Evolutionary conservation across 2,329 filamentous ascomycete species (phyloP).

Genomic region (Nakataea oryzae): DNA sequence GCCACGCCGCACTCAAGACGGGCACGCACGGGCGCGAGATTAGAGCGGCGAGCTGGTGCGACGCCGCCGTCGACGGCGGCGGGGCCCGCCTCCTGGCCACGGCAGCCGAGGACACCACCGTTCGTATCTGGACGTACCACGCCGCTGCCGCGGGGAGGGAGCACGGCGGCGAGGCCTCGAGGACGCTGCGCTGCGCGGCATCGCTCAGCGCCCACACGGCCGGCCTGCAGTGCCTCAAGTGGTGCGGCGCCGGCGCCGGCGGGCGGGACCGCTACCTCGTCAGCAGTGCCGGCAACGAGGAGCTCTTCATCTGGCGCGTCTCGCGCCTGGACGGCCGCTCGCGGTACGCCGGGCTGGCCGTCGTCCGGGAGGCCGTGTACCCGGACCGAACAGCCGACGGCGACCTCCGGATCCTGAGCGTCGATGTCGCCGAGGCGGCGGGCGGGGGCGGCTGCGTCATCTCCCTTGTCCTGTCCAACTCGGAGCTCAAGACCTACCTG

Average conservation of each 20-base stretch:
- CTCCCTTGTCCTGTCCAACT: constrained; percentile 75
- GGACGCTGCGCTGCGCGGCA: constrained; percentile 37
- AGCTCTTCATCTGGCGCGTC: constrained; percentile 78
- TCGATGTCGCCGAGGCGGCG: constrained; percentile 42
- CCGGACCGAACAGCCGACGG: constrained; percentile 37
- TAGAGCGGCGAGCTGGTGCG: constrained; percentile 31
- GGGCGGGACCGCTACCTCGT: constrained; percentile 40
- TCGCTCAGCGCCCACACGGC: constrained; percentile 69
- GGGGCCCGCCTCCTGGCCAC: constrained; percentile 39
- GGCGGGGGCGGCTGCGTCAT: constrained; percentile 39
- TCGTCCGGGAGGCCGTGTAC: constrained; percentile 45
- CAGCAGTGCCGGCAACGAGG: constrained; percentile 78
- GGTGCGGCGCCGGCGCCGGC: constrained; percentile 39
- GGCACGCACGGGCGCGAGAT: constrained; percentile 87
- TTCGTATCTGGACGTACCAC: constrained; percentile 58
- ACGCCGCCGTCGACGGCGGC: background rate
- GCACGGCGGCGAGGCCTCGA: background rate
- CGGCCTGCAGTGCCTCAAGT: constrained; percentile 72
- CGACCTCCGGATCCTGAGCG: constrained; percentile 74
- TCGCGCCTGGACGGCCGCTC: constrained; percentile 30
- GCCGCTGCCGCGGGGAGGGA: constrained; percentile 9
- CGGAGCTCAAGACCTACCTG: constrained; percentile 53
- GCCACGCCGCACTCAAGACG: constrained; percentile 40
- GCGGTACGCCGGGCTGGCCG: constrained; percentile 35
- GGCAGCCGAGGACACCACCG: constrained; percentile 61